Conservation (phyloP, 176 grass and related monocot genomes). For the Dactylis glomerata region DNA sequence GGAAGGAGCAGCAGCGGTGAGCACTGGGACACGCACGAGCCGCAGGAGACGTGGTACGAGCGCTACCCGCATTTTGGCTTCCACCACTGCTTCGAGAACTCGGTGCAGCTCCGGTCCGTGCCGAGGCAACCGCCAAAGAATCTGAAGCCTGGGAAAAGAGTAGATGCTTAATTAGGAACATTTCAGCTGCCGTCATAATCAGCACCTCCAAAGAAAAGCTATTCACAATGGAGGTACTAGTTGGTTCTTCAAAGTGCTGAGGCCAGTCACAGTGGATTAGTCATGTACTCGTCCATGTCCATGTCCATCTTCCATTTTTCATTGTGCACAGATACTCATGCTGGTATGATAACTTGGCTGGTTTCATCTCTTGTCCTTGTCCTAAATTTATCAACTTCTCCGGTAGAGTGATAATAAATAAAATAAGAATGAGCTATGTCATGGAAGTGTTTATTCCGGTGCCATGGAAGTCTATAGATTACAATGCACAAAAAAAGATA, state of each 20-base stretch:
- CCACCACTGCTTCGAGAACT: conserved; percentile 80
- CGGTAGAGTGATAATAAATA: not conserved
- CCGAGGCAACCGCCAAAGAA: conserved; percentile 19
- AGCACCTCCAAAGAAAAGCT: not conserved
- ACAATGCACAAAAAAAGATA: no score
- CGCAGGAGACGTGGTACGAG: conserved; percentile 85
- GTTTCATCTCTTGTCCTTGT: not conserved
- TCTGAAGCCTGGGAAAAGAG: not conserved
- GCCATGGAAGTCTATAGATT: no score
- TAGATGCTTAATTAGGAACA: conserved; percentile 31
- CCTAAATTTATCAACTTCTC: not conserved
- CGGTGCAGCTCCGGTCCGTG: conserved; percentile 70
- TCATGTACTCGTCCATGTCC: not conserved
- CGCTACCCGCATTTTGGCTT: conserved; percentile 82
- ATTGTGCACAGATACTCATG: not conserved
- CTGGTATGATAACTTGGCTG: not conserved
- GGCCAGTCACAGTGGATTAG: not conserved
- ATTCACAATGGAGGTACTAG: conserved; percentile 1
- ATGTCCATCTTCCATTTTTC: not conserved
- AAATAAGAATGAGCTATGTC: not conserved
- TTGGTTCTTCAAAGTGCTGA: not conserved
- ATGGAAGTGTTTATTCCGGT: not conserved
- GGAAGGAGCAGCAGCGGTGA: conserved; percentile 85
- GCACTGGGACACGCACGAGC: conserved; percentile 87
- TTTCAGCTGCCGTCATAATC: conserved; percentile 25